Conservation (phyloP, 345 rosid genomes). For the Syzygium grande region DNA sequence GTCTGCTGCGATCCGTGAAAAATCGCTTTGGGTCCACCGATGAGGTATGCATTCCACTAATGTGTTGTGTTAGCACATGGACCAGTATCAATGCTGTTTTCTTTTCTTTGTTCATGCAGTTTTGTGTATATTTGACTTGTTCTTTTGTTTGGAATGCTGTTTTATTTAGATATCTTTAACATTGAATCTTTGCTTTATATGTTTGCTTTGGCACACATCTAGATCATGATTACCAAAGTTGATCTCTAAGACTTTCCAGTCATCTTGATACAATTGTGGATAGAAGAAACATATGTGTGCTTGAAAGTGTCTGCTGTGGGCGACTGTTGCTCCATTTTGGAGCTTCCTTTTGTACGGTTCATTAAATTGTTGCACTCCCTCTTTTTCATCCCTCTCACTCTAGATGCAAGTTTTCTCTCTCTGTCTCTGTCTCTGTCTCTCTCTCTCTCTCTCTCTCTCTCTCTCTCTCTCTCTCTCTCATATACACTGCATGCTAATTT, state of each 20-base stretch:
- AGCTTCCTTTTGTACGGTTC: background rate
- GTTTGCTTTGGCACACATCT: background rate
- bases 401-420: background rate
- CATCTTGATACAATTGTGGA: background rate
- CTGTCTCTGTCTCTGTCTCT: too few relatives aligned
- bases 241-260: background rate
- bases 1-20: slow-evolving; percentile 89
- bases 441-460: background rate
- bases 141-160: background rate
- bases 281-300: background rate
- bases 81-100: background rate
- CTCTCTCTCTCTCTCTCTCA: background rate
- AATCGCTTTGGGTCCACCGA: slow-evolving; percentile 92
- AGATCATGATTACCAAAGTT: background rate
- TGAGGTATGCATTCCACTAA: slow-evolving; percentile 41
- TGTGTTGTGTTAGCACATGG: background rate
- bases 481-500: background rate
- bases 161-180: background rate
- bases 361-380: background rate
- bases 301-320: background rate
- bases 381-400: background rate
- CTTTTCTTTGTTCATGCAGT: background rate
- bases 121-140: background rate
- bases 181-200: background rate
- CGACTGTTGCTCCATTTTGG: background rate